Conservation (phyloP, 805 yeast genomes). For the Candida orba region DNA sequence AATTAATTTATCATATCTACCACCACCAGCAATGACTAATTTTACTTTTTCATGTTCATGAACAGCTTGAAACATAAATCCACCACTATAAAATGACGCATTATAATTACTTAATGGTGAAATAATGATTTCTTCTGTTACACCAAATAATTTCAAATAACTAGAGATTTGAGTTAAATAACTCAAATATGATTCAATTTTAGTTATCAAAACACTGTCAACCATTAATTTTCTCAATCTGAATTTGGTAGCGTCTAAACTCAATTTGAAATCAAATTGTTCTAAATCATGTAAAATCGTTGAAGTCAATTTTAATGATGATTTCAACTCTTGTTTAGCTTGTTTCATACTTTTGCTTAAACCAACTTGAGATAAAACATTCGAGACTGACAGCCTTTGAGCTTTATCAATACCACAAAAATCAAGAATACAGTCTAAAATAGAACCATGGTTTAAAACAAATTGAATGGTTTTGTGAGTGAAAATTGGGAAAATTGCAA, state of each 20-base stretch:
- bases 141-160: slow-evolving; percentile 51
- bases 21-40: slow-evolving; percentile 77
- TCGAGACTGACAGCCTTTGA: slow-evolving; percentile 60
- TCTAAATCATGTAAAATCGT: slow-evolving; percentile 79
- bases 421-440: slow-evolving; percentile 69
- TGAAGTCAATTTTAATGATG: slow-evolving; percentile 69
- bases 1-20: slow-evolving; percentile 78
- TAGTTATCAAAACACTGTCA: slow-evolving; percentile 56
- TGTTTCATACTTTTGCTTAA: slow-evolving; percentile 59
- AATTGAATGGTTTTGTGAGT: slow-evolving; percentile 48
- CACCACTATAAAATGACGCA: slow-evolving; percentile 67
- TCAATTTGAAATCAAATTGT: slow-evolving; percentile 67
- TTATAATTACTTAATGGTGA: slow-evolving; percentile 85
- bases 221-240: slow-evolving; percentile 65
- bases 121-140: slow-evolving; percentile 49
- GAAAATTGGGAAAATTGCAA: slow-evolving; percentile 61
- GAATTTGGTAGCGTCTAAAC: slow-evolving; percentile 55
- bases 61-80: slow-evolving; percentile 84
- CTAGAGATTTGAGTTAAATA: slow-evolving; percentile 55
- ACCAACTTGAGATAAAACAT: slow-evolving; percentile 70
- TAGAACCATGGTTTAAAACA: slow-evolving; percentile 73
- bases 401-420: slow-evolving; percentile 76
- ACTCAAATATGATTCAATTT: slow-evolving; percentile 54
- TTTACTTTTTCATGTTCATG: slow-evolving; percentile 44
- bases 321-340: slow-evolving; percentile 44